Evolutionary conservation across 257 asterid genomes (phyloP), one percentile per base, ranked within the genome.

Genomic region (Striga asiatica): DNA sequence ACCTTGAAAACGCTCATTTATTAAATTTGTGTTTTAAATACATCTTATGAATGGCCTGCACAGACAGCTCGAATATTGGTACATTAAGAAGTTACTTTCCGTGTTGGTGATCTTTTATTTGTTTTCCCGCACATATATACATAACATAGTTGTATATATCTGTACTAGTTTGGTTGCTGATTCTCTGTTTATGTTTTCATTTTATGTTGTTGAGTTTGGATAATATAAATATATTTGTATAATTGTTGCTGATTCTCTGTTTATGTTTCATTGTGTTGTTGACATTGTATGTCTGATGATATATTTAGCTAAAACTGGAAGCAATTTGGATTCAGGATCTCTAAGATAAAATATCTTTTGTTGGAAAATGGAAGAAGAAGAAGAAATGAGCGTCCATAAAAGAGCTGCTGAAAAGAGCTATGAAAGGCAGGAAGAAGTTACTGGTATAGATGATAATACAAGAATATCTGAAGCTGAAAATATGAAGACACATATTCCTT

Each of bases 361-460:
- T 54, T 60, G 50, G 54, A 50, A 61, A 66, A 89, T 85, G 96
- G 52, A 46, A 21, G 96, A 81, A 71, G 94, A 78, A 63, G 91
- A 76, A 65, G 92, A 72, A 69, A 61, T 76, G 13, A 75, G 64
- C 12, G 64, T 47, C 38, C 62, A 50, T 54, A 66, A 54, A 41
- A 79, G 68, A 69, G 56, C 45, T 64, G 60, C 76, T 60, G 72
- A 73, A 39, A 38, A 67, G 62, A 70, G 51, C 71, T 28, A 60
- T 9, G 70, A 60, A 52, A 52, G 6, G 16, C 53, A 52, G 24
- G 47, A 71, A 38, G 85, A 68, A 72, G 56, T 68, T 58, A 56
- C 60, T 52, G 47, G 35, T 59, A 42, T 52, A 45, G 74, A 68
- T 61, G 74, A 65, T 65, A 66, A 50, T 58, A 46, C 51, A 19